Conservation (phyloP, 169 alveolate species). For the Plasmodium fragile region DNA sequence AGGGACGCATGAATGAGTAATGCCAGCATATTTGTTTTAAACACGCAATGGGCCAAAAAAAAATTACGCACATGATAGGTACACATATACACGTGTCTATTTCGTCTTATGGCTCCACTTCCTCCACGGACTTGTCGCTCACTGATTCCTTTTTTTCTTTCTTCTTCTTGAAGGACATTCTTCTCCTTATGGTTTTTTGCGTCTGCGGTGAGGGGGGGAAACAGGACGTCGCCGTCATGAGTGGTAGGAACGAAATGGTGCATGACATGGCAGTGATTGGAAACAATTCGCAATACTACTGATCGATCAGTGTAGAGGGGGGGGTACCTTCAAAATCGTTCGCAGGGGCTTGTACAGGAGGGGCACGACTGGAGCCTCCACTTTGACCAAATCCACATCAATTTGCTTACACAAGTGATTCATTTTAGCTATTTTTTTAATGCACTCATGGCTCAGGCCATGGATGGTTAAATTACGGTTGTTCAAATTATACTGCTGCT, state of each 20-base stretch:
- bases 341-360: slow-evolving; percentile 78
- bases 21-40: not conserved
- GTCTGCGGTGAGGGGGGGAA: slow-evolving; percentile 1
- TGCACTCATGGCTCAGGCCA: slow-evolving; percentile 90
- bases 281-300: not conserved
- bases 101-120: slow-evolving; percentile 19
- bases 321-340: slow-evolving; percentile 33
- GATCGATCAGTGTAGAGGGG: not conserved
- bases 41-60: not conserved
- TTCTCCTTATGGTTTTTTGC: slow-evolving; percentile 65
- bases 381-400: slow-evolving; percentile 87
- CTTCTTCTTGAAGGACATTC: slow-evolving; percentile 56
- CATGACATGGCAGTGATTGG: not conserved
- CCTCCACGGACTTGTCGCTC: not conserved
- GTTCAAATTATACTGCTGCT: slow-evolving; percentile 54
- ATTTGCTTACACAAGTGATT: slow-evolving; percentile 86
- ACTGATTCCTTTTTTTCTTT: slow-evolving; percentile 29
- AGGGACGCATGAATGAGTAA: not conserved
- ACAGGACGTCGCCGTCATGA: not conserved
- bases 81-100: not conserved
- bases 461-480: slow-evolving; percentile 43
- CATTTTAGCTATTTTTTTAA: slow-evolving; percentile 90
- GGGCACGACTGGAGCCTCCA: slow-evolving; percentile 88
- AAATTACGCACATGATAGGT: not conserved
- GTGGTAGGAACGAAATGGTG: not conserved